These are phyloP conservation scores for Verticillium zaregamsianum DNA, from an alignment of 2,329 filamentous ascomycete genomes.

Conservation along the genomic window DNA sequence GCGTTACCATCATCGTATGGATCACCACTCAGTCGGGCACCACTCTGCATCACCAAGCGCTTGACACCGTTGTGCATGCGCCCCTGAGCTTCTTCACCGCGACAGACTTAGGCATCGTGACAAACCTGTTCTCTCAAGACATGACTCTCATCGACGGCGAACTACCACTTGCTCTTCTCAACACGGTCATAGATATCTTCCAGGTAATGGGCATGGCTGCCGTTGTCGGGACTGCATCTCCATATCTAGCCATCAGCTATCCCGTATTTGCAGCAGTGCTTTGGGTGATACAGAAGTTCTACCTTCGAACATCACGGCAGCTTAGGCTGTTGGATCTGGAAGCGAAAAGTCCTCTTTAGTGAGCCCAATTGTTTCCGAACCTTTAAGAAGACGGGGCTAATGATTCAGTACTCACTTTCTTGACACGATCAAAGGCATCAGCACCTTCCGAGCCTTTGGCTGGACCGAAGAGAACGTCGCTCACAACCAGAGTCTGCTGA, in stretches of 20 bases:
- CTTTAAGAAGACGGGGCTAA: neutral
- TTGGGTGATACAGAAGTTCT: slow-evolving; percentile 47
- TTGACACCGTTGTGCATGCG: slow-evolving; percentile 20
- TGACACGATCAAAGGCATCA: slow-evolving; percentile 46
- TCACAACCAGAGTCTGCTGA: slow-evolving; percentile 40
- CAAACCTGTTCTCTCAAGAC: slow-evolving; percentile 35
- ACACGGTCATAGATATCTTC: slow-evolving; percentile 12
- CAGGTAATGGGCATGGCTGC: slow-evolving; percentile 32
- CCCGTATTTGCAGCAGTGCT: slow-evolving; percentile 37
- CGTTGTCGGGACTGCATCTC: slow-evolving; percentile 33
- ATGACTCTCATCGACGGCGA: slow-evolving; percentile 29
- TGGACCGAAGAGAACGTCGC: slow-evolving; percentile 41
- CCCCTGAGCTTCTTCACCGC: slow-evolving; percentile 31
- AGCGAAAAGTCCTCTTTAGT: slow-evolving; percentile 50
- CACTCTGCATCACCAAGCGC: slow-evolving; percentile 17
- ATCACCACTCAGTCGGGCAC: slow-evolving; percentile 17
- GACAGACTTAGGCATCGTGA: slow-evolving; percentile 29
- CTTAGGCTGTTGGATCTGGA: slow-evolving; percentile 53
- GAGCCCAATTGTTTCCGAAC: slow-evolving; percentile 12
- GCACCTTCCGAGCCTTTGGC: slow-evolving; percentile 49
- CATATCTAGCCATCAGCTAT: slow-evolving; percentile 38
- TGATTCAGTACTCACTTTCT: slow-evolving; percentile 36
- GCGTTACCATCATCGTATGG: slow-evolving; percentile 13
- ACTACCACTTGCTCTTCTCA: slow-evolving; percentile 23
- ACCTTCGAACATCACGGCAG: slow-evolving; percentile 53